Base-by-base conservation (phyloP, 2,329 filamentous ascomycete genomes). In the Raffaelea deltoideospora region DNA sequence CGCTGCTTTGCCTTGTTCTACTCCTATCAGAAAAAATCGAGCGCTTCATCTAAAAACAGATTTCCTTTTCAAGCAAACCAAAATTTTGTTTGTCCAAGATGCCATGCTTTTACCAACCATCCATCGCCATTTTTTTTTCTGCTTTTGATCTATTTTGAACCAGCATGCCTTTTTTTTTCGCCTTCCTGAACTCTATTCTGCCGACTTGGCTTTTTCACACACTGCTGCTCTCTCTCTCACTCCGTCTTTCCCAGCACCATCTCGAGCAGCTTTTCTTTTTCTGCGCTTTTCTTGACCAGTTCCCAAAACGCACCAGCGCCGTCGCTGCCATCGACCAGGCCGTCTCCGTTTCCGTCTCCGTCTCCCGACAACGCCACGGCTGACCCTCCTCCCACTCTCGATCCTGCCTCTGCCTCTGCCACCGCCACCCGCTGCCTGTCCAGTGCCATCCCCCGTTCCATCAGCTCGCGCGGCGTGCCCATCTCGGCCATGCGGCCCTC, bases 401-500 rank as follows among this genome's bases (percentile, higher is more conserved):
- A n/a, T 11, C 15, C 31, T 18, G 21, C n/a, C 10, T 11, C 31
- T 17, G 31, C 34, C 29, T 38, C 30, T 26, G 23, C 37, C 2
- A 24, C 33, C 19, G 31, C 36, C 11, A 39, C 37, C 29, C 36
- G 36, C 20, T 37, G 21, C 37, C 28, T 30, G 13, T 41, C 46
- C 5, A 37, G 33, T 17, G 56, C 52, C 46, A 56, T 53, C 3
- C 53, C 54, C 10, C 48, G 52, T 42, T 48, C 46, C 47, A 69
- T 48, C 48, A 70, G 43, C 39, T 62, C 53, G 31, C 35, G 37
- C 6, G 56, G 56, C 11, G 47, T 51, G 3, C 54, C 57, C 33
- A 57, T 47, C 51, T 70, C 66, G 0, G 61, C 61, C 19, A 69
- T 54, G 24, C 50, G 47, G 2, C 67, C 67, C 24, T 56, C 53